phyloP scores from a whole-genome alignment of 345 rosid genomes.

The Euphorbia pulcherrima region DNA sequence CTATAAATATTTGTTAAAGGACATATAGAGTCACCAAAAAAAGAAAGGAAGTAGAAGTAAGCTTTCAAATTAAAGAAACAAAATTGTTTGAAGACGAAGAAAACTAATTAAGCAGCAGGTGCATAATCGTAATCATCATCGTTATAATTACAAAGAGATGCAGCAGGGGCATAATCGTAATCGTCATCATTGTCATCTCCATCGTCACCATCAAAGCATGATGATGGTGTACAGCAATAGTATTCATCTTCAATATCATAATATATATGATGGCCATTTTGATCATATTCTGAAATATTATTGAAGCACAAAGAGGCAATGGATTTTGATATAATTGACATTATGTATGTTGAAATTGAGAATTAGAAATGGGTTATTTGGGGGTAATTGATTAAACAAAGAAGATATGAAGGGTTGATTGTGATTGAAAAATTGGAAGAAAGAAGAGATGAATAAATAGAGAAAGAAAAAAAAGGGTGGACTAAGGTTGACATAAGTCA shows the following conservation, averaged over 20 bases:
- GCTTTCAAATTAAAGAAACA: background rate
- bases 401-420: too few species aligned
- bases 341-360: background rate
- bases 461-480: too few species aligned
- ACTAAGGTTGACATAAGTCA: too few species aligned
- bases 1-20: too few species aligned
- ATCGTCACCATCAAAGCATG: constrained; percentile 14
- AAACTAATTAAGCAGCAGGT: constrained; percentile 30
- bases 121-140: constrained; percentile 17
- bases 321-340: constrained; percentile 14
- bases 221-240: constrained; percentile 8
- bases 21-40: too few species aligned
- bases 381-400: too few species aligned
- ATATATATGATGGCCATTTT: background rate
- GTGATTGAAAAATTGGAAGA: too few species aligned
- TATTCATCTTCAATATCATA: background rate
- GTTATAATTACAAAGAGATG: background rate
- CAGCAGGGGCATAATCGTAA: constrained; percentile 18
- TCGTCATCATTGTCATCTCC: constrained; percentile 15
- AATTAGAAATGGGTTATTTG: too few species aligned
- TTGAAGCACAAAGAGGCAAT: background rate
- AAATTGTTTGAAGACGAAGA: too few species aligned
- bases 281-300: background rate
- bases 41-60: background rate
- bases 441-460: too few species aligned